phyloP scores from a whole-genome alignment of 805 yeast genomes.

The Saccharomycopsis javanensis region DNA sequence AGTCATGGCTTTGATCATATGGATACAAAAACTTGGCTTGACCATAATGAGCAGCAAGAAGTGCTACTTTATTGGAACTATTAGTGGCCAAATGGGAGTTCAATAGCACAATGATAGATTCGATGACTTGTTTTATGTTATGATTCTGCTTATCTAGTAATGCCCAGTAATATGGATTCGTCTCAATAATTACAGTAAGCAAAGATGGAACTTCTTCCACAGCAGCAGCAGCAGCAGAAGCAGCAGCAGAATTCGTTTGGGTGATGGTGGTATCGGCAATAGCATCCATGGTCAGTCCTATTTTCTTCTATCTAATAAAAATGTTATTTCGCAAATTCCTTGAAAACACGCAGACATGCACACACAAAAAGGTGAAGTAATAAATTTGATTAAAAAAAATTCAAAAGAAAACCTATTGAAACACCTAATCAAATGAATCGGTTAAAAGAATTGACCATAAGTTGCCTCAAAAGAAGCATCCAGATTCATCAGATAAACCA shows the following conservation, averaged over 20 bases:
- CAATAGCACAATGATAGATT: conserved; percentile 61
- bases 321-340: too few species aligned
- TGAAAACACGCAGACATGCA: too few species aligned
- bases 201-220: conserved; percentile 68
- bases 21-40: conserved; percentile 73
- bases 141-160: conserved; percentile 26
- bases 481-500: too few species aligned
- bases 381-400: too few species aligned
- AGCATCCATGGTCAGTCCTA: too few species aligned
- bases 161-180: conserved; percentile 49
- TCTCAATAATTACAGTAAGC: conserved; percentile 67
- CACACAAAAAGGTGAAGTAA: too few species aligned
- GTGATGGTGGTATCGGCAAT: conserved; percentile 50
- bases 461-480: too few species aligned
- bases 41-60: conserved; percentile 62
- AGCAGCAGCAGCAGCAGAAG: conserved; percentile 24
- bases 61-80: conserved; percentile 74
- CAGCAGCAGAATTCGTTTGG: conserved; percentile 21
- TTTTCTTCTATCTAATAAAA: too few species aligned
- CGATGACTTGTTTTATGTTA: conserved; percentile 49
- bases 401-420: too few species aligned
- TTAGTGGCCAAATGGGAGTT: conserved; percentile 85
- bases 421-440: too few species aligned
- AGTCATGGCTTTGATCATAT: conserved; percentile 16
- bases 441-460: too few species aligned